Evolutionary conservation across 2,329 filamentous ascomycete species (phyloP).

Genomic region (Sclerotinia subarctica): DNA sequence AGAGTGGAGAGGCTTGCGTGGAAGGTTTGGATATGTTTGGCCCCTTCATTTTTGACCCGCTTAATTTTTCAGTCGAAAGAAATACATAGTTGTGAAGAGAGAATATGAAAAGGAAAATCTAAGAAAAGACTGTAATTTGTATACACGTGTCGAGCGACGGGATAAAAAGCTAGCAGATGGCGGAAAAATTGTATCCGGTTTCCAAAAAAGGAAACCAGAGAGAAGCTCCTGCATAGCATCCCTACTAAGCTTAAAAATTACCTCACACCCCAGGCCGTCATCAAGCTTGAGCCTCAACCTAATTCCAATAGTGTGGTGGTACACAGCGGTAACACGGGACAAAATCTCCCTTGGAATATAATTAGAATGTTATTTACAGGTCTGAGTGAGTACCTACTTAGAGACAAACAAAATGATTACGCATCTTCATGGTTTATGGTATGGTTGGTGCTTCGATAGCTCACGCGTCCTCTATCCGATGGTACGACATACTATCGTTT

Average conservation of each 20-base stretch:
- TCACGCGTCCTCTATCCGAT: background rate
- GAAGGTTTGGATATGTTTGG: background rate
- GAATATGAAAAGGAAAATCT: no score
- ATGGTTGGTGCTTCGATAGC: background rate
- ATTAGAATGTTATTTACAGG: background rate
- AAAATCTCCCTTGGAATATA: background rate
- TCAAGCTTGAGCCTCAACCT: background rate
- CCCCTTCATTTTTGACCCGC: background rate
- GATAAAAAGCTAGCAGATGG: background rate
- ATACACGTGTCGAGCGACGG: background rate
- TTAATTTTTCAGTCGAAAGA: no score
- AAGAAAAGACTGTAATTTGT: no score
- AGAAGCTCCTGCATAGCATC: background rate
- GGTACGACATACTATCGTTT: no score
- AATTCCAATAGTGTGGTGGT: background rate
- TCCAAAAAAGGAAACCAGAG: background rate
- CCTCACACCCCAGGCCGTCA: background rate
- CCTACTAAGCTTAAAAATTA: conserved; percentile 4
- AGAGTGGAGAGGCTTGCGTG: conserved; percentile 14
- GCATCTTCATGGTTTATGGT: background rate
- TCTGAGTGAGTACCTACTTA: background rate
- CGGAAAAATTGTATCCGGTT: no score
- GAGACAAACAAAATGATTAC: background rate
- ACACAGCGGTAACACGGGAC: background rate
- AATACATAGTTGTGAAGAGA: no score